These are phyloP conservation scores for Fusarium sp. DNA, from an alignment of 2,329 filamentous ascomycete genomes.

Conservation along the genomic window DNA sequence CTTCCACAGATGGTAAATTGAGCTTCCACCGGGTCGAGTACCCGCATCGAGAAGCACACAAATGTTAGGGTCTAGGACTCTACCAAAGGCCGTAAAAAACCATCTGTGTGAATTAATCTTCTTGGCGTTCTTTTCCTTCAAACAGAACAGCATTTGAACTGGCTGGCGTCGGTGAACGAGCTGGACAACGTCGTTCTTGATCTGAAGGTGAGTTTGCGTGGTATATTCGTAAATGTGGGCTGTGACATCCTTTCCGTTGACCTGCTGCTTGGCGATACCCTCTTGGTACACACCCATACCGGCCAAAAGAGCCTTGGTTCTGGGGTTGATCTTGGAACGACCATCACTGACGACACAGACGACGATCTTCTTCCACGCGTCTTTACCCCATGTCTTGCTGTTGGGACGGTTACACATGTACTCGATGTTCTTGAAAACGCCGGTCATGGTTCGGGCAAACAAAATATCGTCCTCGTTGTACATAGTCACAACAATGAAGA, in stretches of 20 bases:
- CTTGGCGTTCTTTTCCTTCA: constrained; percentile 99
- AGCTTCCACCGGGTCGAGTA: constrained; percentile 92
- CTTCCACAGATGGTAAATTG: constrained; percentile 98
- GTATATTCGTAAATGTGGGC: constrained; percentile 98
- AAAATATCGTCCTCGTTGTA: constrained; percentile 99
- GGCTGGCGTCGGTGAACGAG: constrained; percentile 88
- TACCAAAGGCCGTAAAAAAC: constrained; percentile 98
- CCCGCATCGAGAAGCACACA: constrained; percentile 96
- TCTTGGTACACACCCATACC: constrained; percentile 98
- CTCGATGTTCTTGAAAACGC: constrained; percentile 98
- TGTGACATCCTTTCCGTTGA: constrained; percentile 95
- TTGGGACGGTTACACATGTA: constrained; percentile 94
- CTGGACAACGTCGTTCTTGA: constrained; percentile 89
- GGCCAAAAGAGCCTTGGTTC: constrained; percentile 88
- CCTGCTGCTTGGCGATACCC: constrained; percentile 97
- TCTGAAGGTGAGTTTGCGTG: constrained; percentile 83
- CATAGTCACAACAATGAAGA: constrained; percentile 98
- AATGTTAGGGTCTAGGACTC: constrained; percentile 92
- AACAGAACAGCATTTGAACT: constrained; percentile 95
- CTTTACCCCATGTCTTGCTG: constrained; percentile 98
- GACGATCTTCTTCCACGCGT: constrained; percentile 99
- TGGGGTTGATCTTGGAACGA: constrained; percentile 93
- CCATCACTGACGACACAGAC: constrained; percentile 98
- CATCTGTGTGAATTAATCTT: constrained; percentile 99
- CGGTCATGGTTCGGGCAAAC: constrained; percentile 94